A percentile compares a stretch with the other conserved stretches of the same genome.
Conservation (phyloP, 192 early-diverging fungal species). For the Chytriomyces hyalinus region DNA sequence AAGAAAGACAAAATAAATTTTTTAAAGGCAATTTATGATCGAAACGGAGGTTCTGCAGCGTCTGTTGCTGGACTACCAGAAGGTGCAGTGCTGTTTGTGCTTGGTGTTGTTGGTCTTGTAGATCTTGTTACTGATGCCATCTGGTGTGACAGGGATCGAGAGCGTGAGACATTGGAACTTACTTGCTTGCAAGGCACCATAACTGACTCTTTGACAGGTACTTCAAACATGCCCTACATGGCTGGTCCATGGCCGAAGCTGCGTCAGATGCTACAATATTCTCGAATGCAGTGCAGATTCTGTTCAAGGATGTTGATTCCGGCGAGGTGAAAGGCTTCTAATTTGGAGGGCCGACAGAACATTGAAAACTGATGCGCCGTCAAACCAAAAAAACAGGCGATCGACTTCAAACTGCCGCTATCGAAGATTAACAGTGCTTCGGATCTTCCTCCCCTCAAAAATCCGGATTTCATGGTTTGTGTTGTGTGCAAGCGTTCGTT, state of each 20-base stretch:
- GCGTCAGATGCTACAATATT: too few relatives aligned
- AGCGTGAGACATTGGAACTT: too few relatives aligned
- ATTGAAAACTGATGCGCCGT: neutral
- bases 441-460: conserved; percentile 87
- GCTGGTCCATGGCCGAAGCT: neutral
- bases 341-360: neutral
- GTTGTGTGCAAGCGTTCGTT: neutral
- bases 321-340: neutral
- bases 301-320: neutral
- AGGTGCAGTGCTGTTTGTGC: too few relatives aligned
- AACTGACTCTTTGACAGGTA: neutral
- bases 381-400: neutral
- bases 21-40: too few relatives aligned
- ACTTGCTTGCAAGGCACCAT: too few relatives aligned
- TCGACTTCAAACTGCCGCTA: neutral
- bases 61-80: too few relatives aligned
- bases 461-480: conserved; percentile 82
- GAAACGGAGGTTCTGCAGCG: too few relatives aligned
- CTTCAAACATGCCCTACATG: neutral
- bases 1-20: too few relatives aligned
- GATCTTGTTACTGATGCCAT: too few relatives aligned
- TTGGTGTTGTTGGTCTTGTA: too few relatives aligned
- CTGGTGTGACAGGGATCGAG: too few relatives aligned
- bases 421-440: neutral
- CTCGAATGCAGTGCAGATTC: neutral